A percentile compares a stretch with the other conserved stretches of the same genome.
These are phyloP conservation scores for Penicillium sp. DNA, from an alignment of 2,329 filamentous ascomycete genomes.

Conservation along the genomic window DNA sequence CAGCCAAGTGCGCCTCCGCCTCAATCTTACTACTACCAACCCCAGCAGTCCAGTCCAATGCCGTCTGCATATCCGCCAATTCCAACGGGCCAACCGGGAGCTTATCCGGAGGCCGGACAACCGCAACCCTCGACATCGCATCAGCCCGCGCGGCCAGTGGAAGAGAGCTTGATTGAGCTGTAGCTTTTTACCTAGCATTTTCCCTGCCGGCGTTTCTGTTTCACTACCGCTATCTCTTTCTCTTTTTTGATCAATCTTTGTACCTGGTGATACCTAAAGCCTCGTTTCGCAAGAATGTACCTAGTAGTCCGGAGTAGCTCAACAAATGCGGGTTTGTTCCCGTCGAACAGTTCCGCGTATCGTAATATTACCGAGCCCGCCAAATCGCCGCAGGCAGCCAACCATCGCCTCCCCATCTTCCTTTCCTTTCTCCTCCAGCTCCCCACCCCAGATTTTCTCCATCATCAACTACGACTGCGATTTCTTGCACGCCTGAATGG, in stretches of 20 bases:
- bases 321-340: no score
- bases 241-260: background rate
- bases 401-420: conserved; percentile 6
- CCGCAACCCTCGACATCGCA: conserved; percentile 14
- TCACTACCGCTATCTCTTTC: no score
- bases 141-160: conserved; percentile 20
- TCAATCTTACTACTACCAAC: conserved; percentile 25
- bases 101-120: conserved; percentile 18
- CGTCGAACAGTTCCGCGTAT: no score
- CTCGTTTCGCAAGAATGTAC: no score
- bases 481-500: conserved; percentile 6
- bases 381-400: conserved; percentile 11
- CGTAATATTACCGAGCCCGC: conserved; percentile 8
- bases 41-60: conserved; percentile 13
- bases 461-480: no score
- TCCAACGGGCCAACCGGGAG: conserved; percentile 18
- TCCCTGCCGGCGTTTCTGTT: conserved; percentile 5
- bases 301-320: no score
- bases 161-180: conserved; percentile 28
- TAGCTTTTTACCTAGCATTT: conserved; percentile 14
- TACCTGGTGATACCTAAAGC: conserved; percentile 24
- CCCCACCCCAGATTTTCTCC: no score
- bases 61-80: conserved; percentile 19
- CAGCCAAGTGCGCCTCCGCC: conserved; percentile 14
- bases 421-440: background rate